A percentile compares a stretch with the other conserved stretches of the same genome.
phyloP scores from a whole-genome alignment of 208 protist genomes.

The Leishmania braziliensis region DNA sequence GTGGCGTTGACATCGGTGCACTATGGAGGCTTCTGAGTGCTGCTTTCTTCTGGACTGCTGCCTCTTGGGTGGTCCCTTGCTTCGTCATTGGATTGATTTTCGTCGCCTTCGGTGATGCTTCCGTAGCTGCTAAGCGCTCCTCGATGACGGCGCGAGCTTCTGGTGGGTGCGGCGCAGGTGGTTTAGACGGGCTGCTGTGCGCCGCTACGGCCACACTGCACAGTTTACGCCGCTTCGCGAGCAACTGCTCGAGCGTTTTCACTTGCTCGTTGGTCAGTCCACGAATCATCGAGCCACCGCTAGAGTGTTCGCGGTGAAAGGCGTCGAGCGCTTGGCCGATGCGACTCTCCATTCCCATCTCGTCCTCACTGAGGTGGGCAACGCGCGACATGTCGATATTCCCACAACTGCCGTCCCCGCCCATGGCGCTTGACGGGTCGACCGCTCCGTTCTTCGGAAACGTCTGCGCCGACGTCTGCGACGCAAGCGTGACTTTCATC shows the following conservation, averaged over 20 bases:
- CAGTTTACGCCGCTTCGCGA: too few relatives aligned
- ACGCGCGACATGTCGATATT: background rate
- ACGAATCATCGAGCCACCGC: background rate
- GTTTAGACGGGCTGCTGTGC: too few relatives aligned
- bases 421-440: background rate
- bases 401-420: background rate
- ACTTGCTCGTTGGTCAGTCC: background rate
- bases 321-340: background rate
- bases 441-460: background rate
- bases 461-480: background rate
- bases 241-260: background rate
- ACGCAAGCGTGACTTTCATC: background rate
- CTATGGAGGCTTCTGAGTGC: background rate
- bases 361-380: background rate
- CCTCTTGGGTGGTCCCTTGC: background rate
- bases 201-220: too few relatives aligned
- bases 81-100: background rate
- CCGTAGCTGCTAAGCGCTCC: background rate
- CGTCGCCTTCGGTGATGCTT: background rate
- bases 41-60: background rate
- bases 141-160: too few relatives aligned
- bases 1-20: background rate
- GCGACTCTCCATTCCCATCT: background rate
- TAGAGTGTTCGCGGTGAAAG: background rate
- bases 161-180: too few relatives aligned